These are phyloP conservation scores for Pseudonitzschia multiseries DNA, from an alignment of 108 stramenopile species.

Conservation along the genomic window DNA sequence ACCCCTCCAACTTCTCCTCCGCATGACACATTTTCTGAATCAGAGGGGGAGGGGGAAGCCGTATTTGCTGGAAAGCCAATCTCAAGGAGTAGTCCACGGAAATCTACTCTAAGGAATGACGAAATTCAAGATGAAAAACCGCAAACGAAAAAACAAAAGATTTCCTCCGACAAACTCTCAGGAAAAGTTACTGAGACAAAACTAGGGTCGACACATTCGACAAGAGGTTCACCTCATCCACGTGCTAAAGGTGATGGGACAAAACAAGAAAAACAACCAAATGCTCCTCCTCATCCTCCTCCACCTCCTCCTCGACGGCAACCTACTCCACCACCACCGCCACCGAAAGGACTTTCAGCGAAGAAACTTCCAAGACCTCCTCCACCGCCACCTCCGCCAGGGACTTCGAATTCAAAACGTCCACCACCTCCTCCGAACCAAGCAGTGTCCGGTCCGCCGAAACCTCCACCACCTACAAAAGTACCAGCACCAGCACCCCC, in stretches of 20 bases:
- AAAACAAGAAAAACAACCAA: conserved; percentile 5
- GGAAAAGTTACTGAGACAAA: neutral
- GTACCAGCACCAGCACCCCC: conserved; percentile 14
- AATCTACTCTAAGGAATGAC: conserved; percentile 29
- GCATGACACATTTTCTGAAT: conserved; percentile 58
- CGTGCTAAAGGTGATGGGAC: neutral
- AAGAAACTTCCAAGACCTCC: conserved; percentile 16
- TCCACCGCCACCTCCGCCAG: conserved; percentile 4
- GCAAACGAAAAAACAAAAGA: conserved; percentile 25
- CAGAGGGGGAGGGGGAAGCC: conserved; percentile 68
- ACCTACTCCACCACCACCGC: conserved; percentile 13
- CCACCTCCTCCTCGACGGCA: conserved; percentile 34
- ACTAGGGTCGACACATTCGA: neutral
- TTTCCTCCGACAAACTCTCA: conserved; percentile 6
- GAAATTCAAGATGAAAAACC: conserved; percentile 9
- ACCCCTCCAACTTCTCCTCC: conserved; percentile 79
- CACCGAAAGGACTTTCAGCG: conserved; percentile 23
- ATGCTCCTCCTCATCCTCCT: neutral
- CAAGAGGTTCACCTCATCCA: neutral
- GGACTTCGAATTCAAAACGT: conserved; percentile 30
- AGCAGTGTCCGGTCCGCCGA: conserved; percentile 13
- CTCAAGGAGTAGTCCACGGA: conserved; percentile 24
- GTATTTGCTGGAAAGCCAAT: conserved; percentile 64
- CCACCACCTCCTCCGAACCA: conserved; percentile 10
- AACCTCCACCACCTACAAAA: conserved; percentile 15